Base-by-base conservation (phyloP, 352 stramenopile species). In the Aphanomyces euteiches region DNA sequence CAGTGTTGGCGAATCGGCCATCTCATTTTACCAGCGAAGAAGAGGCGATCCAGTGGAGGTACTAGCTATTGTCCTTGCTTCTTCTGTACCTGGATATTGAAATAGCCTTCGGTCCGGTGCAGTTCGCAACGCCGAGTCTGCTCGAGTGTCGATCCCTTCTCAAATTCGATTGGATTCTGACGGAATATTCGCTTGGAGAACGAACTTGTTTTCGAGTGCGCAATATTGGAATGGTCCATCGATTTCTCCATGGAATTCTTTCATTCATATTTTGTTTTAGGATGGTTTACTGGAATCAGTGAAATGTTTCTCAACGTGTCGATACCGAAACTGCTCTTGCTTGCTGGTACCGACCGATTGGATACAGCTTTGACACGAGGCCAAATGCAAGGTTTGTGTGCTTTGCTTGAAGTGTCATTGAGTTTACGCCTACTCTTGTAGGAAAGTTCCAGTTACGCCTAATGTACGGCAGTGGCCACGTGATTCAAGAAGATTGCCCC, bases 371-470 rank as follows among this genome's bases (percentile, higher is more conserved):
- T 96, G 40, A 90, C 90, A 77, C 84, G 88, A 8, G 89, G 81
- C 6, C 89, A 96, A 73, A 96, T 96, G 89, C 92, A 95, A 84
- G 64, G 59, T 67, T 45, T 45, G 3, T 47, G 12, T 1, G 8
- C n/a, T n/a, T 53, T 53, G 13, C 1, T 53, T 53, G n/a, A 53
- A 2, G 28, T 28, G 28, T 28, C 28, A 28, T 50, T 50, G 43
- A 50, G 43, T n/a, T 50, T n/a, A 50, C 10, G 17, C 2, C 43
- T 58, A 19, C 15, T n/a, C 2, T 0, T 8, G 10, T 53, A 67
- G 89, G 89, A 41, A 96, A 96, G 72, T 96, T 96, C 47, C 87
- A 96, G 72, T 80, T 96, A 58, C 77, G 84, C 34, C 72, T 95
- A 40, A 84, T 95, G 67, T 94, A 95, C 69, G 89, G 85, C 54